phyloP scores from a whole-genome alignment of 129 eudicot genomes.

The Glebionis coronaria region DNA sequence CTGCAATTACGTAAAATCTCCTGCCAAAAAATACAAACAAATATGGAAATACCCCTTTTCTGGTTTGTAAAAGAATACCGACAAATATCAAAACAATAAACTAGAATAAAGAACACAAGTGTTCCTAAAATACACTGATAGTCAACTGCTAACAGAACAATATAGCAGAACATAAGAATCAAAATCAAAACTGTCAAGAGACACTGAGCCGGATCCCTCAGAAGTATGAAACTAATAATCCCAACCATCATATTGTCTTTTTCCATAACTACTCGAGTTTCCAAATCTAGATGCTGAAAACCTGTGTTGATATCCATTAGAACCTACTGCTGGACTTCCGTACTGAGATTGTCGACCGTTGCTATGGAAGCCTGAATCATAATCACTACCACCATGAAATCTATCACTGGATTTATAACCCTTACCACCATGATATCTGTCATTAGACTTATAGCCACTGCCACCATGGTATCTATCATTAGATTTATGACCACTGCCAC shows the following conservation, averaged over 20 bases:
- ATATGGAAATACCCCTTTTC: not conserved
- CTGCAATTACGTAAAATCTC: not conserved
- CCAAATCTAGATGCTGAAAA: conserved; percentile 53
- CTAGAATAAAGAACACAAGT: not conserved
- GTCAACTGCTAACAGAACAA: not conserved
- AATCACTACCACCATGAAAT: conserved; percentile 32
- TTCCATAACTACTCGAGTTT: conserved; percentile 36
- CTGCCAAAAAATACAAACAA: conserved; percentile 10
- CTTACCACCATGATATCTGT: not conserved
- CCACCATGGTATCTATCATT: conserved; percentile 5
- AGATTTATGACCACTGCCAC: conserved; percentile 32
- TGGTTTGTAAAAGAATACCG: conserved; percentile 5
- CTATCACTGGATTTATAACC: conserved; percentile 21
- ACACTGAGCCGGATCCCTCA: not conserved
- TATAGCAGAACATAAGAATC: not conserved
- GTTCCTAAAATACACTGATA: not conserved
- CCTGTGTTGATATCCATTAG: conserved; percentile 49
- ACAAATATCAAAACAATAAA: not conserved
- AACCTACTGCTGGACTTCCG: conserved; percentile 26
- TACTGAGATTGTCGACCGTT: conserved; percentile 30
- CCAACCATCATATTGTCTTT: conserved; percentile 46
- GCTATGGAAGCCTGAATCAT: conserved; percentile 39
- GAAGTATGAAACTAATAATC: conserved; percentile 27
- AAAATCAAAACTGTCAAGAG: not conserved
- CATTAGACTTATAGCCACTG: not conserved